Percentiles rank a stretch among this genome's conserved stretches.
These are phyloP conservation scores for Scopulariopsis brevicaulis DNA, from an alignment of 2,329 filamentous ascomycete genomes.

Conservation along the genomic window DNA sequence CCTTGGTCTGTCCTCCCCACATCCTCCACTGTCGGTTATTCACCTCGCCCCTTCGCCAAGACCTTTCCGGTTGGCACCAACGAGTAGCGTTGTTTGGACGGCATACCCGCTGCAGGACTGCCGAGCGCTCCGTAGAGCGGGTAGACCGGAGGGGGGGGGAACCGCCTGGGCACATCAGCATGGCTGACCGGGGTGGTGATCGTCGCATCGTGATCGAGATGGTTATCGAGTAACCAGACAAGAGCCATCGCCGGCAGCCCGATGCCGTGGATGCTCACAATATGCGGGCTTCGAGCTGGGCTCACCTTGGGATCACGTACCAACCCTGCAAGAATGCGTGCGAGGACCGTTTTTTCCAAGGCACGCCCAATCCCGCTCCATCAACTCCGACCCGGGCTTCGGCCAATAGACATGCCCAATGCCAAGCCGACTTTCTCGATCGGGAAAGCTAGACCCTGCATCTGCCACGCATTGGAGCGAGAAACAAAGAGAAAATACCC, in stretches of 20 bases:
- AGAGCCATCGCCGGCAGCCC: too few species aligned
- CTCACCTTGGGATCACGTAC: too few species aligned
- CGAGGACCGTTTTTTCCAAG: too few species aligned
- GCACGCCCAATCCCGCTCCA: too few species aligned
- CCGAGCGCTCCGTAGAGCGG: not conserved
- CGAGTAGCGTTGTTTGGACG: not conserved
- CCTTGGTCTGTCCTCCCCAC: not conserved
- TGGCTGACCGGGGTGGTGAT: too few species aligned
- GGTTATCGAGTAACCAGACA: too few species aligned
- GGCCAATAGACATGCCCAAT: not conserved
- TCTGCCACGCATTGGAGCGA: not conserved
- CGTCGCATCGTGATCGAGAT: too few species aligned
- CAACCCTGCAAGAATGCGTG: too few species aligned
- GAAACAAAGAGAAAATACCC: not conserved
- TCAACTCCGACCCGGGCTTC: not conserved
- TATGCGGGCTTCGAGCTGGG: too few species aligned
- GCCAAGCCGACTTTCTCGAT: not conserved
- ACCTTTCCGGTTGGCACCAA: not conserved
- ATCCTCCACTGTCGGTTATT: not conserved
- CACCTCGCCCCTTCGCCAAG: not conserved
- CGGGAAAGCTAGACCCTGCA: not conserved
- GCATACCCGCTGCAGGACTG: not conserved
- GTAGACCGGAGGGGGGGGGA: too few species aligned
- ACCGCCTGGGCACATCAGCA: too few species aligned
- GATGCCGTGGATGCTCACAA: too few species aligned